phyloP scores from a whole-genome alignment of 345 rosid genomes.

The Toxicodendron radicans region DNA sequence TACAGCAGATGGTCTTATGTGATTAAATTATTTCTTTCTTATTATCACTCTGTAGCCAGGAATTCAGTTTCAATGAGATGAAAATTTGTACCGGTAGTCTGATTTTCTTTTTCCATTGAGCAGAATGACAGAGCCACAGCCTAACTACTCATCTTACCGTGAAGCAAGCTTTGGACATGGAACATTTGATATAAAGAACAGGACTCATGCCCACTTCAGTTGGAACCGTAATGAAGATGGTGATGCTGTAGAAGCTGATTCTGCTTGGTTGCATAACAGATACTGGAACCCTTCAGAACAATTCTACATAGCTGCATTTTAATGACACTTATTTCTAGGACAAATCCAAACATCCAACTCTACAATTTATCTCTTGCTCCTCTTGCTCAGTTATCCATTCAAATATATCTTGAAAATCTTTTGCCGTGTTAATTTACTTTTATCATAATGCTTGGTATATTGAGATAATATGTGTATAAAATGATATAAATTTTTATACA shows the following conservation, averaged over 20 bases:
- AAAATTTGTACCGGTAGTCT: not conserved
- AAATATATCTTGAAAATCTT: not conserved
- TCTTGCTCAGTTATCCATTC: not conserved
- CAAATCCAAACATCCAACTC: not conserved
- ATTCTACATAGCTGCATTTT: constrained; percentile 9
- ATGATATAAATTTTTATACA: too few species aligned
- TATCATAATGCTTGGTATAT: too few species aligned
- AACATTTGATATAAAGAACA: constrained; percentile 70
- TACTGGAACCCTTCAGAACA: constrained; percentile 40
- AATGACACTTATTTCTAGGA: not conserved
- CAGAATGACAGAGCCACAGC: constrained; percentile 84
- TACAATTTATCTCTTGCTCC: too few species aligned
- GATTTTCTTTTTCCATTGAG: not conserved
- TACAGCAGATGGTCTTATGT: not conserved
- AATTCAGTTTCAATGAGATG: not conserved
- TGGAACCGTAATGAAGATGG: constrained; percentile 88
- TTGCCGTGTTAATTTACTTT: not conserved
- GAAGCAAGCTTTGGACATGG: constrained; percentile 90
- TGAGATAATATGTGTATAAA: too few species aligned
- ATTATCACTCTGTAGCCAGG: not conserved
- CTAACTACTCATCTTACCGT: constrained; percentile 67
- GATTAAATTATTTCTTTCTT: not conserved
- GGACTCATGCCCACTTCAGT: constrained; percentile 65
- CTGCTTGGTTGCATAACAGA: constrained; percentile 62
- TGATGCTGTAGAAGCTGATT: constrained; percentile 64